These are phyloP conservation scores for Aphanomyces astaci DNA, from an alignment of 352 stramenopile species.

Conservation along the genomic window DNA sequence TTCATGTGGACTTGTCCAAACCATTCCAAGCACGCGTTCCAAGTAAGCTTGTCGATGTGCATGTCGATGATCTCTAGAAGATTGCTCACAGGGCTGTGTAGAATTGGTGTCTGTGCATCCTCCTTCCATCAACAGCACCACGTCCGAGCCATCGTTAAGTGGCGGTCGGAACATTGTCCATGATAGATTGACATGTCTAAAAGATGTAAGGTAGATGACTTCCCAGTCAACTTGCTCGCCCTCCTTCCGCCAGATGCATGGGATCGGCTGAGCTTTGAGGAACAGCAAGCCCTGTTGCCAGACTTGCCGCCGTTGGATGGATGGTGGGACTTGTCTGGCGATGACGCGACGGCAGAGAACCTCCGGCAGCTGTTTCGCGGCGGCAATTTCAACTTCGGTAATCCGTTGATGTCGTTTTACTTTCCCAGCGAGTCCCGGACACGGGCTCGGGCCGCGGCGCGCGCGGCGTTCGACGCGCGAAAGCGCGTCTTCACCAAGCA, in stretches of 20 bases:
- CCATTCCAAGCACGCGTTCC: background rate
- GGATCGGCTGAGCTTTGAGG: background rate
- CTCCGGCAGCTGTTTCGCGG: constrained; percentile 11
- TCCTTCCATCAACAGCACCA: background rate
- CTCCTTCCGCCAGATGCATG: constrained; percentile 10
- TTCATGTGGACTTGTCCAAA: background rate
- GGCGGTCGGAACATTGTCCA: too few relatives aligned
- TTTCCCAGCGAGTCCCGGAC: constrained; percentile 6
- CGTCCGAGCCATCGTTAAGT: background rate
- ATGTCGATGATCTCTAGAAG: background rate
- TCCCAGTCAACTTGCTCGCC: constrained; percentile 6
- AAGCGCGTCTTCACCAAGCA: background rate
- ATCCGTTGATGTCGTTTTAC: constrained; percentile 4
- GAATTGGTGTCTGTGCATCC: background rate
- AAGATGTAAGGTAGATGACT: background rate
- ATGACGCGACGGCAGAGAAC: constrained; percentile 21
- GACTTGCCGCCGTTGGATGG: constrained; percentile 10
- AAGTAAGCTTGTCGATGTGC: background rate
- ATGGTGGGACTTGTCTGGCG: constrained; percentile 18
- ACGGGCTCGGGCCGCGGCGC: background rate
- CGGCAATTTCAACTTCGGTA: constrained; percentile 22
- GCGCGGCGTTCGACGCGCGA: background rate
- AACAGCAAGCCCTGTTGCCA: background rate
- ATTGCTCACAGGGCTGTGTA: background rate
- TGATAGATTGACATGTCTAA: too few relatives aligned